These are phyloP conservation scores for Globisporangium abappressorium DNA, from an alignment of 352 stramenopile genomes.

Conservation along the genomic window DNA sequence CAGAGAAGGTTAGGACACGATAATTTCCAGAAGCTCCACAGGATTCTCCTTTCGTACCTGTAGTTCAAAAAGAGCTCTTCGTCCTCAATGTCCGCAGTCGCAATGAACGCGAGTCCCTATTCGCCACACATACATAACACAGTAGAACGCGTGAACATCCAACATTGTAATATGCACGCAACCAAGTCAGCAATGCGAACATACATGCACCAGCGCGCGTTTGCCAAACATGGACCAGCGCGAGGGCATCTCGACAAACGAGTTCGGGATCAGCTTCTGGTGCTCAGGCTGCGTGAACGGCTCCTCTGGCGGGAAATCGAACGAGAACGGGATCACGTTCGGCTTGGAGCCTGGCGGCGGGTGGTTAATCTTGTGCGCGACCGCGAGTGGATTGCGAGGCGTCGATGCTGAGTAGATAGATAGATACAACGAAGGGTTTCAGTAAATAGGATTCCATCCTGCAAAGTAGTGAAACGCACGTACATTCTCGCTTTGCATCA, in stretches of 20 bases:
- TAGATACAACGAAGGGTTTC: neutral
- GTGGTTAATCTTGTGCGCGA: slow-evolving; percentile 88
- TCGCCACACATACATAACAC: neutral
- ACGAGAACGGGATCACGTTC: slow-evolving; percentile 81
- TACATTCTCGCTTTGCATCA: slow-evolving; percentile 77
- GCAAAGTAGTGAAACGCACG: slow-evolving; percentile 1
- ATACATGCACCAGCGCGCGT: slow-evolving; percentile 80
- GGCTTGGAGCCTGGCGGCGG: slow-evolving; percentile 57
- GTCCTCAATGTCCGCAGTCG: slow-evolving; percentile 75
- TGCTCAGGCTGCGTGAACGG: slow-evolving; percentile 62
- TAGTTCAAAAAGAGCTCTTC: slow-evolving; percentile 89
- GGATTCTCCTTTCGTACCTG: slow-evolving; percentile 8
- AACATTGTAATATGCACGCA: neutral
- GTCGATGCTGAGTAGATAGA: slow-evolving; percentile 33
- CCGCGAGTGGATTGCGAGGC: slow-evolving; percentile 61
- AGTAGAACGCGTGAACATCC: neutral
- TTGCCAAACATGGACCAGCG: slow-evolving; percentile 83
- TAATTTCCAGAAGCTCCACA: neutral
- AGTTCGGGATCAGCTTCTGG: slow-evolving; percentile 77
- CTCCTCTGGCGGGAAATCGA: slow-evolving; percentile 77
- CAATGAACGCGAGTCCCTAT: slow-evolving; percentile 73
- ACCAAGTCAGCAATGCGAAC: slow-evolving; percentile 7
- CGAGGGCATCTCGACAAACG: slow-evolving; percentile 76
- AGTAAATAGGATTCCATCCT: neutral
- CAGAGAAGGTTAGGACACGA: neutral